Evolutionary conservation across 192 early-diverging fungal species (phyloP), one percentile per base, ranked within the genome.

Genomic region (Gonapodya prolifera): DNA sequence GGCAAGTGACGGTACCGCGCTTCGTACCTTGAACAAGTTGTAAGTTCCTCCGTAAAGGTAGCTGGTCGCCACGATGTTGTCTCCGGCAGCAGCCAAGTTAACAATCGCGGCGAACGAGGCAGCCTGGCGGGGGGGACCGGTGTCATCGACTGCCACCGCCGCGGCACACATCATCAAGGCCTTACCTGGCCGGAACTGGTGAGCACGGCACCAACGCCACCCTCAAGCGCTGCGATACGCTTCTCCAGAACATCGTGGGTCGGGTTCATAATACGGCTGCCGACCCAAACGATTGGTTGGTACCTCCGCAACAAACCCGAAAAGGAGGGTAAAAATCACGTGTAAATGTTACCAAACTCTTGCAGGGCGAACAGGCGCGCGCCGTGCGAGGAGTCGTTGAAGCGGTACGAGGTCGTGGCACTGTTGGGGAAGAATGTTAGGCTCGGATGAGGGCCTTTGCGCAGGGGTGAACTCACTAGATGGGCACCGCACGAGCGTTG

Each of bases 191-290:
- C 86, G 8, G 84, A 87, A 1, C 86, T 83, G 16, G 83, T 81
- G 30, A 83, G 84, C 70, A 94, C 82, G 1, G 93, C 91, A n/a
- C 85, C 87, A 33, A 86, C 87, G 70, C 96, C 96, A 33, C 92
- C 92, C 81, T 98, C 96, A 30, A 98, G 87, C 16, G 94, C 92
- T 30, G 95, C 94, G 34, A 98, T 88, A 75, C 96, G 88, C 86
- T 98, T 82, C 83, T 98, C 96, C 83, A 96, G 94, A 33, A 29
- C 61, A 34, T 70, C 71, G 70, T 0, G n/a, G 28, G 69, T 71
- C 0, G 35, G 30, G 69, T 35, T 35, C 35, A 75, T 76, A 33
- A 81, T 70, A 30, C 33, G 36, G n/a, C 78, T 78, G 32, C 34
- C 17, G n/a, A n/a, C n/a, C n/a, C n/a, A n/a, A n/a, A n/a, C n/a